Percentiles rank a stretch among this genome's conserved stretches.
Conservation (phyloP, 208 protist genomes). For the Acanthamoeba royreba region DNA sequence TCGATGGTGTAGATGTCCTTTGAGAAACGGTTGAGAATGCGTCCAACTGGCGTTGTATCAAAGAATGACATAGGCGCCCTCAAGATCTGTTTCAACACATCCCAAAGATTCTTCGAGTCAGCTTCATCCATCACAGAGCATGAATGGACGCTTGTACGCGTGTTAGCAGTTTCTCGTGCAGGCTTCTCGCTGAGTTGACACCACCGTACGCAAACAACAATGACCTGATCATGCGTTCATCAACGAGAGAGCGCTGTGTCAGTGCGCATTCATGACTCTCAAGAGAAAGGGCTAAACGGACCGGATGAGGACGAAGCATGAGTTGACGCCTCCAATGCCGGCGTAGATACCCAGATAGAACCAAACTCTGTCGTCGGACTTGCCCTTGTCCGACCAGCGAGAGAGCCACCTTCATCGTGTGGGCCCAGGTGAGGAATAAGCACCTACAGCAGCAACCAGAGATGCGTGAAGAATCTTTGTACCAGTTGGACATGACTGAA, state of each 20-base stretch:
- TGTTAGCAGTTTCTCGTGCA: background rate
- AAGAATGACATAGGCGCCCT: conserved; percentile 81
- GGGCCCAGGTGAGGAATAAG: background rate
- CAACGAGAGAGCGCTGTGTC: too few species aligned
- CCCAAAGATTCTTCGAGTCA: conserved; percentile 28
- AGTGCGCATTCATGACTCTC: too few species aligned
- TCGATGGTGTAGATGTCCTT: conserved; percentile 63
- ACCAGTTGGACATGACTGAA: conserved; percentile 24
- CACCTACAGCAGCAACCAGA: background rate
- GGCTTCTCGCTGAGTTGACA: background rate
- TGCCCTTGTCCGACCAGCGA: background rate
- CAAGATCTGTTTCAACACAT: conserved; percentile 52
- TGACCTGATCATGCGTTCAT: background rate
- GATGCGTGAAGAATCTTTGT: background rate
- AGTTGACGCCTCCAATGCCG: background rate
- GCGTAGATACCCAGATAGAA: conserved; percentile 53
- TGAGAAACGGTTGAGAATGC: conserved; percentile 79
- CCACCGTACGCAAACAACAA: background rate
- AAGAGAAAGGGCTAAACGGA: too few species aligned
- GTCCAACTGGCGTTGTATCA: conserved; percentile 80
- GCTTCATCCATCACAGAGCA: background rate
- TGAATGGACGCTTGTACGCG: background rate
- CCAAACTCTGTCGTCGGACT: background rate
- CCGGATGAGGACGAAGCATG: background rate
- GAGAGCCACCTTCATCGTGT: conserved; percentile 2